Conservation (phyloP, 2,329 filamentous ascomycete genomes). For the Neonectria sp. region DNA sequence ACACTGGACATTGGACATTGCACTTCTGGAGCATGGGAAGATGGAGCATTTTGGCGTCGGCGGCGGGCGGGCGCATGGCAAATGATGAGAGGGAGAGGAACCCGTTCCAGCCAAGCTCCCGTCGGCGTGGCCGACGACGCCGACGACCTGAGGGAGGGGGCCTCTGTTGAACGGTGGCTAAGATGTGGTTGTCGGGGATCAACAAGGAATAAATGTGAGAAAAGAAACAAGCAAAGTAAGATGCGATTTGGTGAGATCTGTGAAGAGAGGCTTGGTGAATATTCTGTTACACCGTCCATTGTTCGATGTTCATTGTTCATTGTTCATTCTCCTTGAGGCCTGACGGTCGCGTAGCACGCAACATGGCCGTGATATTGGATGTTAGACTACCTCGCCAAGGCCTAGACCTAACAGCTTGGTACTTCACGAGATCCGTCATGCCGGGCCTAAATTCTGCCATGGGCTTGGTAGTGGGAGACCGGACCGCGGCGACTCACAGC, state of each 20-base stretch:
- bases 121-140: slow-evolving; percentile 23
- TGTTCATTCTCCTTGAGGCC: neutral
- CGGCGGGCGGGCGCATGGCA: slow-evolving; percentile 19
- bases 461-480: slow-evolving; percentile 1
- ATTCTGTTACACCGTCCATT: neutral
- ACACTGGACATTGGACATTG: neutral
- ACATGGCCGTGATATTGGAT: neutral
- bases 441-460: neutral
- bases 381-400: neutral
- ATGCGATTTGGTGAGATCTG: slow-evolving; percentile 13
- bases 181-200: slow-evolving; percentile 17
- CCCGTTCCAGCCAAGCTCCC: slow-evolving; percentile 20
- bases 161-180: neutral
- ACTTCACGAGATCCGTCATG: slow-evolving; percentile 3
- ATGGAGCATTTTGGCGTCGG: slow-evolving; percentile 5
- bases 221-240: neutral
- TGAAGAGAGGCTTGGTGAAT: slow-evolving; percentile 1
- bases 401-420: too few relatives aligned
- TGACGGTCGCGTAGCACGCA: neutral
- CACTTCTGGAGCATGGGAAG: neutral
- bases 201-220: slow-evolving; percentile 5
- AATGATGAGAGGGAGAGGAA: neutral
- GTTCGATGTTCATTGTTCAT: neutral
- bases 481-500: slow-evolving; percentile 1
- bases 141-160: neutral